These are phyloP conservation scores for Cylindrotheca fusiformis DNA, from an alignment of 108 stramenopile species.

Conservation along the genomic window DNA sequence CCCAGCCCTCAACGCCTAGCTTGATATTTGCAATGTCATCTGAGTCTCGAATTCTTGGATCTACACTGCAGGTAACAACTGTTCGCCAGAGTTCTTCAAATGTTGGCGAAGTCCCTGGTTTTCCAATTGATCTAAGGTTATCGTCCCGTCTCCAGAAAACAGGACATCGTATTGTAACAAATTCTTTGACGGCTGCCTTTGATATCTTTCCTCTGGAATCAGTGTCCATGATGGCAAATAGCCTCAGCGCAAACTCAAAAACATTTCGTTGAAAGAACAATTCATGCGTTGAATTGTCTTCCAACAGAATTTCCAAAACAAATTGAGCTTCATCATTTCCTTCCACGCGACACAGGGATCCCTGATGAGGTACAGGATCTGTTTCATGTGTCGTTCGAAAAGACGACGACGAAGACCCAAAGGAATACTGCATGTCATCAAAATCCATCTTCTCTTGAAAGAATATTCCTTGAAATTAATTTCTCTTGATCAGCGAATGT, in stretches of 20 bases:
- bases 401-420: background rate
- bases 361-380: constrained; percentile 36
- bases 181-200: constrained; percentile 66
- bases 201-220: constrained; percentile 61
- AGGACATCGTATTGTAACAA: constrained; percentile 74
- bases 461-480: too few species aligned
- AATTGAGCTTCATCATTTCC: constrained; percentile 20
- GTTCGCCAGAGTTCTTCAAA: constrained; percentile 83
- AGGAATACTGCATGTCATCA: background rate
- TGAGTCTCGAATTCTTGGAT: constrained; percentile 4
- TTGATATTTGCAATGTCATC: constrained; percentile 11
- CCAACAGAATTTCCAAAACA: constrained; percentile 29
- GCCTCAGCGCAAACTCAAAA: constrained; percentile 62
- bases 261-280: constrained; percentile 57
- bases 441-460: background rate
- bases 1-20: constrained; percentile 81
- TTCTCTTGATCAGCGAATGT: too few species aligned
- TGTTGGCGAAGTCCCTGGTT: constrained; percentile 39
- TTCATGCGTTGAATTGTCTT: constrained; percentile 37
- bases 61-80: constrained; percentile 47
- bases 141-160: constrained; percentile 80
- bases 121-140: constrained; percentile 35
- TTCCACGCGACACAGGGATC: constrained; percentile 47
- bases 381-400: background rate
- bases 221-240: constrained; percentile 81